These are phyloP conservation scores for Falciphora oryzae DNA, from an alignment of 2,329 filamentous ascomycete genomes.

Conservation along the genomic window DNA sequence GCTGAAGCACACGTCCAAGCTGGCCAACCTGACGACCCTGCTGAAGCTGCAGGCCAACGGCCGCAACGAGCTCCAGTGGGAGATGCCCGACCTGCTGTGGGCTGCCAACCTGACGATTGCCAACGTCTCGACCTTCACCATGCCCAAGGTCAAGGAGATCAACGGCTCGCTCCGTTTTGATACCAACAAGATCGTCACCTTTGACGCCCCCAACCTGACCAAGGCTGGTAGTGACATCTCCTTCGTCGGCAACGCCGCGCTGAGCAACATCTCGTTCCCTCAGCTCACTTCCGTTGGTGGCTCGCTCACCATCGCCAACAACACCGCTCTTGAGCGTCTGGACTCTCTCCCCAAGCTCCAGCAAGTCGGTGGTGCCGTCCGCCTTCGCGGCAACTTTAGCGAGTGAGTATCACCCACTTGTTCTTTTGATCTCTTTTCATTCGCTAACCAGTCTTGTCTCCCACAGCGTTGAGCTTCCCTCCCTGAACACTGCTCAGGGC, in stretches of 20 bases:
- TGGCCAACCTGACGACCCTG: conserved; percentile 66
- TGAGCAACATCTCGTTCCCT: conserved; percentile 72
- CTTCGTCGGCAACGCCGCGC: conserved; percentile 55
- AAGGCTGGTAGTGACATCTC: conserved; percentile 53
- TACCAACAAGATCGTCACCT: conserved; percentile 62
- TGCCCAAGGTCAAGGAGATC: conserved; percentile 67
- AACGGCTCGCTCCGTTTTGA: conserved; percentile 80
- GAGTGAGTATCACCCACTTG: conserved; percentile 51
- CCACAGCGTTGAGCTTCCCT: conserved; percentile 62
- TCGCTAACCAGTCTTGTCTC: conserved; percentile 8
- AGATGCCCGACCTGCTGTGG: conserved; percentile 71
- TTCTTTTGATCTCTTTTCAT: background rate
- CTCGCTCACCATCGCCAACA: conserved; percentile 84
- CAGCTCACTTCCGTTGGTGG: conserved; percentile 63
- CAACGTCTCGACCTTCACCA: conserved; percentile 68
- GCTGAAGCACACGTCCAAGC: conserved; percentile 66
- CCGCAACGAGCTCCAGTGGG: conserved; percentile 55
- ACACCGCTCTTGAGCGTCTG: conserved; percentile 65
- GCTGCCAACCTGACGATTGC: conserved; percentile 77
- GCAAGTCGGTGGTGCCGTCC: conserved; percentile 71
- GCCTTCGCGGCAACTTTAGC: conserved; percentile 78
- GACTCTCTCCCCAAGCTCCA: conserved; percentile 62
- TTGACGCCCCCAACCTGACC: conserved; percentile 67
- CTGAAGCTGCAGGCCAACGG: conserved; percentile 80
- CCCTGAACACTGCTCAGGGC: conserved; percentile 62